phyloP scores from a whole-genome alignment of 345 rosid species.

The Acer saccharum region DNA sequence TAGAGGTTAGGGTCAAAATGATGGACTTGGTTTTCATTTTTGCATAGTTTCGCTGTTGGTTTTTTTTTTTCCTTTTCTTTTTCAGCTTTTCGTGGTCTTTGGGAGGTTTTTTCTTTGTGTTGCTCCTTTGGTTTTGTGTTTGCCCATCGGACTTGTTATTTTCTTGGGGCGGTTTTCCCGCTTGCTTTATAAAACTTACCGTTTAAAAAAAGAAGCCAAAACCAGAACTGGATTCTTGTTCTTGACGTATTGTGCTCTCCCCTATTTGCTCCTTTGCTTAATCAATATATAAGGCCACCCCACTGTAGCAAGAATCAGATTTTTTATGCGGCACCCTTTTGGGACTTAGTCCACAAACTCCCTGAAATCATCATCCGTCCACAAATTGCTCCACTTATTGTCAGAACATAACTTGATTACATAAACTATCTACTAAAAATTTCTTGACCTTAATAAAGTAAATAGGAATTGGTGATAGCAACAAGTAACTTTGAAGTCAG shows the following conservation, averaged over 20 bases:
- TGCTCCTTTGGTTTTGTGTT: no score
- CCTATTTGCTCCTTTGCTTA: slow-evolving; percentile 96
- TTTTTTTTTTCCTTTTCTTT: no score
- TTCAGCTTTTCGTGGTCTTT: no score
- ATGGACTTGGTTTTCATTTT: no score
- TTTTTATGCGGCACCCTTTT: slow-evolving; percentile 57
- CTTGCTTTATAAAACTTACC: no score
- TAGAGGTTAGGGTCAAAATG: no score
- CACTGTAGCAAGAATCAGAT: slow-evolving; percentile 93
- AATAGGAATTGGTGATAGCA: neutral
- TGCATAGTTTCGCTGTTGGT: no score
- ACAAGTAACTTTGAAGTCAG: neutral
- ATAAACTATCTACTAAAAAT: neutral
- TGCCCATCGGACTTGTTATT: no score
- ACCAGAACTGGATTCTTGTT: slow-evolving; percentile 39
- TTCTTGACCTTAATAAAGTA: neutral
- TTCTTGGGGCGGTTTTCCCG: no score
- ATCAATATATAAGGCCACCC: slow-evolving; percentile 88
- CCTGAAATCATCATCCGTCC: slow-evolving; percentile 88
- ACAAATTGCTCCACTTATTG: slow-evolving; percentile 4
- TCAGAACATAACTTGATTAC: neutral
- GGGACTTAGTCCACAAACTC: slow-evolving; percentile 76
- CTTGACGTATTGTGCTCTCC: slow-evolving; percentile 61
- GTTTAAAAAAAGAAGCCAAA: slow-evolving; percentile 21
- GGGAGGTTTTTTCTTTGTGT: no score